Percentiles rank a stretch among this genome's conserved stretches.
Conservation (phyloP, 2,329 filamentous ascomycete genomes). For the Penicillium sumatraense region DNA sequence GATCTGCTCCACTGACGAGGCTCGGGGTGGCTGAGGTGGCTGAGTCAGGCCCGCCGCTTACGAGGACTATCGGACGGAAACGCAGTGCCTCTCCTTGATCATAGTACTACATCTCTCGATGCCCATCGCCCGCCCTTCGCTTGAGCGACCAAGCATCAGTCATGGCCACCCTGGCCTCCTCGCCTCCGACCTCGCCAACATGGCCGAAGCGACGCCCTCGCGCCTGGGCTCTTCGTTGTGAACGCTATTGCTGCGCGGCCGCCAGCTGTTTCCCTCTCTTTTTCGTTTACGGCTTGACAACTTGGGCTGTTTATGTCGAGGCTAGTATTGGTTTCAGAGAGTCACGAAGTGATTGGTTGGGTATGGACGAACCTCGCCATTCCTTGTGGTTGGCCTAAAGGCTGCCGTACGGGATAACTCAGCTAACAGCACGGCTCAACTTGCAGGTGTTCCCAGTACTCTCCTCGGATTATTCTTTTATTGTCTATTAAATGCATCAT, state of each 20-base stretch:
- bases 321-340: slow-evolving; percentile 69
- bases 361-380: slow-evolving; percentile 29
- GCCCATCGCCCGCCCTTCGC: slow-evolving; percentile 12
- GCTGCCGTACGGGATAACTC: not conserved
- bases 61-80: slow-evolving; percentile 12
- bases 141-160: slow-evolving; percentile 15
- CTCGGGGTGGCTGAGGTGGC: slow-evolving; percentile 23
- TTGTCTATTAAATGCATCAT: slow-evolving; percentile 80
- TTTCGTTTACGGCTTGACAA: slow-evolving; percentile 89
- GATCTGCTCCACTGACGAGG: not conserved
- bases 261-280: slow-evolving; percentile 82
- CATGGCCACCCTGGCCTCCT: slow-evolving; percentile 46
- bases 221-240: slow-evolving; percentile 58
- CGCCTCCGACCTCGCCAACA: slow-evolving; percentile 45
- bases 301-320: slow-evolving; percentile 91
- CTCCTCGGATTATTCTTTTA: slow-evolving; percentile 73
- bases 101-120: slow-evolving; percentile 14
- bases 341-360: slow-evolving; percentile 53
- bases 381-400: not conserved
- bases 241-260: slow-evolving; percentile 81
- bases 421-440: not conserved
- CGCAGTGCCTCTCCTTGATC: slow-evolving; percentile 3
- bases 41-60: slow-evolving; percentile 20
- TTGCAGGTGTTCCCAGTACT: slow-evolving; percentile 54
- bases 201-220: slow-evolving; percentile 47